These are phyloP conservation scores for Citrullus amarus DNA, from an alignment of 306 rosid genomes.

Conservation along the genomic window DNA sequence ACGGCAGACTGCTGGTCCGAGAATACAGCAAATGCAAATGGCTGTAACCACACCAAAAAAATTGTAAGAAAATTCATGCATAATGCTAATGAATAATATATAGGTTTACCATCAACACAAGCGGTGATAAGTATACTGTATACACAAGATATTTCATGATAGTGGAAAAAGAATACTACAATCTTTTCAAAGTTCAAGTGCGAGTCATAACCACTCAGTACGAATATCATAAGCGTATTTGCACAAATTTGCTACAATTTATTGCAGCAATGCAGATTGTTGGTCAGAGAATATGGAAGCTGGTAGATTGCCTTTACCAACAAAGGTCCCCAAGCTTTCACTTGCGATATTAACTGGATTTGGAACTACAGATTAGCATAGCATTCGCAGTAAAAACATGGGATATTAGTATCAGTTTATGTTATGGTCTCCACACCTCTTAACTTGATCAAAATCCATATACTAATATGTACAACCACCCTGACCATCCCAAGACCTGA, in stretches of 20 bases:
- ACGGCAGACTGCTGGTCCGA: constrained; percentile 70
- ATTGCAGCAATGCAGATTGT: neutral
- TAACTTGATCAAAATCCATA: neutral
- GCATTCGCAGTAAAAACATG: neutral
- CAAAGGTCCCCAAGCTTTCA: neutral
- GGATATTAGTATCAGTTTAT: neutral
- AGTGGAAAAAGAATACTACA: neutral
- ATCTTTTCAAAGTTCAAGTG: neutral
- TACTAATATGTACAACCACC: neutral
- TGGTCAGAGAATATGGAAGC: neutral
- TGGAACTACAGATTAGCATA: neutral
- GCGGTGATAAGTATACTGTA: neutral
- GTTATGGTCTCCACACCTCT: neutral
- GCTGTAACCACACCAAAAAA: constrained; percentile 29
- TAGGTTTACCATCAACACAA: neutral
- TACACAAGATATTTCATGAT: neutral
- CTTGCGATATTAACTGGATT: neutral
- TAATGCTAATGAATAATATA: neutral
- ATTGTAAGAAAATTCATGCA: neutral
- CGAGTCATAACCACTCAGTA: neutral
- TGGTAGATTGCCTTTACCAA: neutral
- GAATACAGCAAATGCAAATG: constrained; percentile 93
- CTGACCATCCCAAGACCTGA: neutral
- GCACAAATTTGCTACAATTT: neutral
- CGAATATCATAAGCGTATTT: neutral